These are phyloP conservation scores for Pleurotus cornucopiae DNA, from an alignment of 768 basidiomycete species.

Conservation along the genomic window DNA sequence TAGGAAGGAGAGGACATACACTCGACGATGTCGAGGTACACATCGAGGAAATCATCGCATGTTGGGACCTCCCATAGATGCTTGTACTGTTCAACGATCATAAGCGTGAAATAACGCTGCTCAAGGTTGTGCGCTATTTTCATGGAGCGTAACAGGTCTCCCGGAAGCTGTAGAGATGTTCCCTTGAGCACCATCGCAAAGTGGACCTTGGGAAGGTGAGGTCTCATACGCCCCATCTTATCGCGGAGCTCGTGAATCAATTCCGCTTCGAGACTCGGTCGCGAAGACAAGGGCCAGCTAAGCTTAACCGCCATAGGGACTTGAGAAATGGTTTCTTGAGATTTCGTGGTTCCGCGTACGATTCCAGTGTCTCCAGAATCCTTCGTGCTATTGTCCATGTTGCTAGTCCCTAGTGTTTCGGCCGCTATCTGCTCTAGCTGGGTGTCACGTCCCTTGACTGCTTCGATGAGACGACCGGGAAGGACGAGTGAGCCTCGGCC, in stretches of 20 bases:
- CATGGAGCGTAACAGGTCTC: not conserved
- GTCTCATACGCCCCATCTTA: constrained; percentile 8
- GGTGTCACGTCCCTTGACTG: not conserved
- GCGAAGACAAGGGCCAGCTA: constrained; percentile 12
- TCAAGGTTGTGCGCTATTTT: not conserved
- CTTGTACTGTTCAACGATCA: constrained; percentile 15
- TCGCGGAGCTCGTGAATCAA: constrained; percentile 7
- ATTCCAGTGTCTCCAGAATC: not conserved
- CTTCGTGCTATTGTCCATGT: too few relatives aligned
- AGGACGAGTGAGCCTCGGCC: constrained; percentile 17
- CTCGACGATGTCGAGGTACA: constrained; percentile 25
- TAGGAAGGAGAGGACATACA: constrained; percentile 16
- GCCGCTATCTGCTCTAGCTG: too few relatives aligned
- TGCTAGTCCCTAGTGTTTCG: too few relatives aligned
- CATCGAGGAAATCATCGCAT: constrained; percentile 20
- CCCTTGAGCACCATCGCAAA: not conserved
- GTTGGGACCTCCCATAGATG: constrained; percentile 17
- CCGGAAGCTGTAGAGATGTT: constrained; percentile 11
- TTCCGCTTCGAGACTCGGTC: constrained; percentile 8
- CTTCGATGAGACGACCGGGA: not conserved
- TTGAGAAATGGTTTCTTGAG: not conserved
- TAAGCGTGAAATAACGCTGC: constrained; percentile 13
- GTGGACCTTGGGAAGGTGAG: constrained; percentile 12
- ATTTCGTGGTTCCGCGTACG: not conserved
- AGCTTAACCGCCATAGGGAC: constrained; percentile 9